phyloP scores from a whole-genome alignment of 345 rosid species.

The Erysimum cheiranthoides region DNA sequence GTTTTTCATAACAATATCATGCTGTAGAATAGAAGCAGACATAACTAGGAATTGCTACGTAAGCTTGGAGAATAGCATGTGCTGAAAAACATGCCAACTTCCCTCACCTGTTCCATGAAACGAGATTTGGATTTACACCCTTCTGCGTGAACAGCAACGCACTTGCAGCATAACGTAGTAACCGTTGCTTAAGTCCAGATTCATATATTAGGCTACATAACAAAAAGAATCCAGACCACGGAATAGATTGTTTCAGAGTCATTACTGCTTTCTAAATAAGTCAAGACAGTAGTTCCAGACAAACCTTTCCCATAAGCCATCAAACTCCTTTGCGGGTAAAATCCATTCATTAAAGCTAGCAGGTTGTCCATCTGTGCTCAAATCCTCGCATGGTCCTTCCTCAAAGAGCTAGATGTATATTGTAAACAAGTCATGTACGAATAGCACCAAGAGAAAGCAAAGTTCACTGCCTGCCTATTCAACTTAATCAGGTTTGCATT shows the following conservation, averaged over 20 bases:
- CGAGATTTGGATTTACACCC: conserved; percentile 87
- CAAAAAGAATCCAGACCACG: conserved; percentile 29
- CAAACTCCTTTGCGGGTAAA: conserved; percentile 95
- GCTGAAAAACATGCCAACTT: background rate
- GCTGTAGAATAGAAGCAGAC: background rate
- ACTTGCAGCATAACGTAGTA: conserved; percentile 89
- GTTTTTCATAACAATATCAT: conserved; percentile 3
- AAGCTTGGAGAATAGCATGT: background rate
- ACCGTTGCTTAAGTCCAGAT: conserved; percentile 89
- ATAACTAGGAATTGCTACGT: conserved; percentile 1
- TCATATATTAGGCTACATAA: conserved; percentile 89
- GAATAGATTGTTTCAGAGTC: conserved; percentile 12
- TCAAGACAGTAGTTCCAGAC: conserved; percentile 7
- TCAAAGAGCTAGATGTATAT: conserved; percentile 65
- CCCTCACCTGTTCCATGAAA: conserved; percentile 93
- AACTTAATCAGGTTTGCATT: conserved; percentile 16
- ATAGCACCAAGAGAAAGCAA: background rate
- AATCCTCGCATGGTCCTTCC: conserved; percentile 96
- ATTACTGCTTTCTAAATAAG: conserved; percentile 12
- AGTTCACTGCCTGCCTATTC: background rate
- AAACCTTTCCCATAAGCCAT: conserved; percentile 99
- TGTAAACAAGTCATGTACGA: conserved; percentile 13
- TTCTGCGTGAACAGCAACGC: conserved; percentile 89
- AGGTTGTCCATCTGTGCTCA: conserved; percentile 76
- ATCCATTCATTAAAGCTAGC: conserved; percentile 97